phyloP scores from a whole-genome alignment of 2,329 filamentous ascomycete species.

The Taxawa tesnikishii region DNA sequence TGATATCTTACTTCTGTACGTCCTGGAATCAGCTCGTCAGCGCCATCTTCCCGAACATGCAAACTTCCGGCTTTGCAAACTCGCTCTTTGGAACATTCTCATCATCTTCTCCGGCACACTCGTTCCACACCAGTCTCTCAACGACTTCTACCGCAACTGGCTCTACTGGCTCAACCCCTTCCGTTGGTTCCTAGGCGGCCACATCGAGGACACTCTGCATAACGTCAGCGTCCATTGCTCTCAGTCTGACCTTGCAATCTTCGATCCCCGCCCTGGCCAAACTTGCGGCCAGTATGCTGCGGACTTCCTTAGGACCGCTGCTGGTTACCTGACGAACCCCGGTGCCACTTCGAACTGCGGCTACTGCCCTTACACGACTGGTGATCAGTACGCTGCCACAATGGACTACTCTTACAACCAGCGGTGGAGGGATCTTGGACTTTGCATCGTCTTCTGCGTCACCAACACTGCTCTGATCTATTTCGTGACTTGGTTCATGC shows the following conservation, averaged over 20 bases:
- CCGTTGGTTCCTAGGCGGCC: conserved; percentile 18
- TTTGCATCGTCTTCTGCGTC: conserved; percentile 3
- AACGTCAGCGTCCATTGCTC: conserved; percentile 19
- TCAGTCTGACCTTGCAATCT: conserved; percentile 22
- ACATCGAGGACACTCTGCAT: conserved; percentile 43
- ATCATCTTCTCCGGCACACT: conserved; percentile 6
- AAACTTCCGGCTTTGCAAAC: conserved; percentile 5
- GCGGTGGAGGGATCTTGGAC: conserved; percentile 6
- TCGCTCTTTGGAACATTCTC: conserved; percentile 7
- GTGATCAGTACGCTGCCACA: conserved; percentile 6
- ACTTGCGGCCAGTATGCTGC: conserved; percentile 29
- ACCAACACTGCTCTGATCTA: conserved; percentile 6
- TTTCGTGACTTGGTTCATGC: conserved; percentile 6
- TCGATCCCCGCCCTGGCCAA: conserved; percentile 21
- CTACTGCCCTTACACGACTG: conserved; percentile 7
- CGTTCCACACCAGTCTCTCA: conserved; percentile 4
- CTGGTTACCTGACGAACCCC: conserved; percentile 27
- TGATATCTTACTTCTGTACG: conserved; percentile 1
- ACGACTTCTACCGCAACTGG: conserved; percentile 7
- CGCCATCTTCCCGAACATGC: conserved; percentile 6
- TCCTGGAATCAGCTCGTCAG: conserved; percentile 3
- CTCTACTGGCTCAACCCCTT: conserved; percentile 52
- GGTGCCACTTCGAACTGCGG: conserved; percentile 19
- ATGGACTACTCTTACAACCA: conserved; percentile 5
- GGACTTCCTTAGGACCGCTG: conserved; percentile 17